phyloP scores from a whole-genome alignment of 148 eudicot genomes.

The Agrostemma githago region DNA sequence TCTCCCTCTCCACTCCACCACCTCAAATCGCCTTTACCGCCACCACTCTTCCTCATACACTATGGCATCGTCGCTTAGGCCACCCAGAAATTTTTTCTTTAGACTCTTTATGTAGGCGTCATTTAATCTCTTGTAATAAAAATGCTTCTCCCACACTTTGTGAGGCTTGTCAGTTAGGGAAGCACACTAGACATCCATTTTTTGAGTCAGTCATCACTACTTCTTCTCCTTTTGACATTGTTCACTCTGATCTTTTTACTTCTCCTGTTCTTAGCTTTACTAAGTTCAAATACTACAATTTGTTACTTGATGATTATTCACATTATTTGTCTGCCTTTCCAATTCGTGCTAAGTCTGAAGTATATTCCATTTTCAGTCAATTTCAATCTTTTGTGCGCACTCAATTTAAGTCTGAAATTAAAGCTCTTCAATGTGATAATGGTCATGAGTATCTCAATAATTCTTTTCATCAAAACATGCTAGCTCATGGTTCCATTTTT shows the following conservation, averaged over 20 bases:
- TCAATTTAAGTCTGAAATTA: too few relatives aligned
- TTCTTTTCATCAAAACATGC: too few relatives aligned
- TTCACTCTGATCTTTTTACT: neutral
- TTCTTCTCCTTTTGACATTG: neutral
- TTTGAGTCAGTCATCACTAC: neutral
- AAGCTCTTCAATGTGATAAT: too few relatives aligned
- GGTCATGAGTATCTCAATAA: too few relatives aligned
- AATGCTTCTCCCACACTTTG: neutral
- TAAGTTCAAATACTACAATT: neutral
- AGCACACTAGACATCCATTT: neutral
- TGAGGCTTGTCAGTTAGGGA: constrained; percentile 8
- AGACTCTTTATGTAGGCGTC: neutral
- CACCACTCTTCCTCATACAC: neutral
- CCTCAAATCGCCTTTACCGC: neutral
- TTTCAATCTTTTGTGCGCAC: too few relatives aligned
- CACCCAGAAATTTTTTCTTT: neutral
- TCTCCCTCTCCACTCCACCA: neutral
- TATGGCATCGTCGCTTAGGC: constrained; percentile 1
- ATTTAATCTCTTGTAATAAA: neutral
- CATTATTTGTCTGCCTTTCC: too few relatives aligned
- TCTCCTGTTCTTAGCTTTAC: neutral
- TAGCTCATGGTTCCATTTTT: too few relatives aligned
- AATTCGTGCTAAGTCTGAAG: too few relatives aligned
- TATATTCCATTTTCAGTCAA: too few relatives aligned
- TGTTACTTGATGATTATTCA: constrained; percentile 3